Percentiles rank a stretch among this genome's conserved stretches.
These are phyloP conservation scores for Leersia perrieri DNA, from an alignment of 176 grass and related monocot genomes.

Conservation along the genomic window DNA sequence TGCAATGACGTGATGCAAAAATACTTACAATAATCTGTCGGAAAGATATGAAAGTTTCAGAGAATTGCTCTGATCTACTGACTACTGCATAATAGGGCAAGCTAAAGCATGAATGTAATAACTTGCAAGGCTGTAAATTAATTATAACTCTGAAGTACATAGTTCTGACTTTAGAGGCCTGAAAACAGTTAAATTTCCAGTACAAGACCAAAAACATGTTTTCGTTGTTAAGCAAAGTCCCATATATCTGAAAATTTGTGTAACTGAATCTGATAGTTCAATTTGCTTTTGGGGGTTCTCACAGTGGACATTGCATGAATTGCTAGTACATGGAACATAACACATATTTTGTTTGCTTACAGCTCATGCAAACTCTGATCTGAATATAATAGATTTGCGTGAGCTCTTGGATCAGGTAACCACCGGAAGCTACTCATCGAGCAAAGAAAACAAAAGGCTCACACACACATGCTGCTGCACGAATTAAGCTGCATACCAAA, in stretches of 20 bases:
- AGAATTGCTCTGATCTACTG: conserved; percentile 10
- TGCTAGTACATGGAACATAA: neutral
- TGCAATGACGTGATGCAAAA: conserved; percentile 20
- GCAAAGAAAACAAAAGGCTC: conserved; percentile 36
- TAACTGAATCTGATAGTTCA: neutral
- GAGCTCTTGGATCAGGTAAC: conserved; percentile 48
- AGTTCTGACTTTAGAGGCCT: conserved; percentile 6
- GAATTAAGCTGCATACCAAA: conserved; percentile 47
- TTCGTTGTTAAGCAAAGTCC: neutral
- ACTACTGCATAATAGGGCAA: neutral
- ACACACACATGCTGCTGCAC: conserved; percentile 45
- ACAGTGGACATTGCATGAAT: neutral
- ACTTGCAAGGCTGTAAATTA: neutral
- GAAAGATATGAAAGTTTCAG: conserved; percentile 12
- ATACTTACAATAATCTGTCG: neutral
- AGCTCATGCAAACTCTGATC: conserved; percentile 29
- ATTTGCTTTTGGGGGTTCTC: neutral
- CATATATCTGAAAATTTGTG: neutral
- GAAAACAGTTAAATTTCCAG: neutral
- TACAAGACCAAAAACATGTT: neutral
- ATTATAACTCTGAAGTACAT: neutral
- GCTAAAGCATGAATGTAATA: neutral
- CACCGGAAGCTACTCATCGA: conserved; percentile 27
- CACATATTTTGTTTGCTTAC: conserved; percentile 34
- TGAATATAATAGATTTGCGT: conserved; percentile 34